Base-by-base conservation (phyloP, 1,139 yeast species). In the Suhomyces coccinellae region DNA sequence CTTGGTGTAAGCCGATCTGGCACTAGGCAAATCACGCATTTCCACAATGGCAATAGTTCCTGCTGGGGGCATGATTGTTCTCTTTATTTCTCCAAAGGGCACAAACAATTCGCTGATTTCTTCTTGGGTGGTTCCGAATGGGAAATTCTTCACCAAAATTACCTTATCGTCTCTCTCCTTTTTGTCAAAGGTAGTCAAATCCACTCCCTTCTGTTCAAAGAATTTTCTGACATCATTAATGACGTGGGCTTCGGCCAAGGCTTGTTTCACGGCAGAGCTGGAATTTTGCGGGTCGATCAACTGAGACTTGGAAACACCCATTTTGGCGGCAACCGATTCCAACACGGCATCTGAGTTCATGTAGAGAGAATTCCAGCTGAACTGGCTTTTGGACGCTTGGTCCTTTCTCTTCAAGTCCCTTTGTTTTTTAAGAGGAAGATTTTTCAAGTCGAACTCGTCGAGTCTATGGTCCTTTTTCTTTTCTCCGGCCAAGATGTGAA, bases 41-140 rank as follows among this genome's bases (percentile, higher is more conserved):
- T 93, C 97, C n/a, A 93, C 83, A 61, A 93, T 86, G 4, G 98
- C 98, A 58, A 93, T 90, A 0, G 97, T 91, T 13, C 98, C 98
- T 17, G 96, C 88, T 17, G 97, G 96, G 13, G 99, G 99, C 90
- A 95, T 87, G 50, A 95, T 67, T 29, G 90, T 74, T 58, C 97
- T 79, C 53, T 82, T 83, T 32, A 95, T 62, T 52, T 85, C 86
- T 38, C 99, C 99, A 64, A 79, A 83, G 38, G 83, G 85, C 1
- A 84, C 67, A 58, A 95, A 93, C 55, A 91, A 61, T 51, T 88
- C 97, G 15, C 90, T 84, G 34, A 93, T 66, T 57, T 93, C 98
- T 45, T 82, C 87, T 16, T 77, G 71, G 0, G 87, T 80, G 1
- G 97, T 90, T 17, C 95, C 96, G 62, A 73, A 87, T 9, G 97